Percentiles rank a stretch among this genome's conserved stretches.
phyloP scores from a whole-genome alignment of 2,329 filamentous ascomycete species.

The Phialophora verrucosa region DNA sequence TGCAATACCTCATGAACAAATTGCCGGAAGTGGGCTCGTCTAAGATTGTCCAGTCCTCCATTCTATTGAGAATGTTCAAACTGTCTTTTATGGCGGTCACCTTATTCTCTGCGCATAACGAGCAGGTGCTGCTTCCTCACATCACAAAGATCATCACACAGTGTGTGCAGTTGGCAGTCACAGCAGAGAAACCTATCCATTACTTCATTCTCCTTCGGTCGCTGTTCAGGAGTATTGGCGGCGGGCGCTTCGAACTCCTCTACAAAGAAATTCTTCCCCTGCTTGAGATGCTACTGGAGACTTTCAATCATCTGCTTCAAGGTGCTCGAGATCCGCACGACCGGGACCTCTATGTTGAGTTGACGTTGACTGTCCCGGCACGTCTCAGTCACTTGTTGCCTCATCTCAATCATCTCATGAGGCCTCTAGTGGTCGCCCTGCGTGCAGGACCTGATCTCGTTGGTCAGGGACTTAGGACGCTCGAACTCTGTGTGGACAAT shows the following conservation, averaged over 20 bases:
- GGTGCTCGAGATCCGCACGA: slow-evolving; percentile 89
- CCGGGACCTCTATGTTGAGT: slow-evolving; percentile 93
- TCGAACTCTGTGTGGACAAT: slow-evolving; percentile 98
- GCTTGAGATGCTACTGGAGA: slow-evolving; percentile 95
- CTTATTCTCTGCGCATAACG: slow-evolving; percentile 90
- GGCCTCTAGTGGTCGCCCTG: slow-evolving; percentile 92
- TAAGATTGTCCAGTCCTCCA: slow-evolving; percentile 90
- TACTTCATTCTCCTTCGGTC: slow-evolving; percentile 94
- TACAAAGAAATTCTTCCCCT: slow-evolving; percentile 98
- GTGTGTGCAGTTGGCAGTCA: slow-evolving; percentile 94
- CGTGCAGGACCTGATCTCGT: slow-evolving; percentile 91
- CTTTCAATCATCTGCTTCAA: slow-evolving; percentile 90
- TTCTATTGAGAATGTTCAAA: slow-evolving; percentile 93
- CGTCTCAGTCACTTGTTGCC: slow-evolving; percentile 91
- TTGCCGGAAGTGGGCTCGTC: slow-evolving; percentile 93
- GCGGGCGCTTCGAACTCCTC: slow-evolving; percentile 93
- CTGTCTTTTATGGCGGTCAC: slow-evolving; percentile 99
- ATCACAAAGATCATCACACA: slow-evolving; percentile 97
- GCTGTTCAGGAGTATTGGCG: slow-evolving; percentile 93
- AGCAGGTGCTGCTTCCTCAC: slow-evolving; percentile 91
- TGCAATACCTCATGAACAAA: slow-evolving; percentile 95
- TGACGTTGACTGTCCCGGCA: slow-evolving; percentile 94
- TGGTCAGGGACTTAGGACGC: slow-evolving; percentile 86
- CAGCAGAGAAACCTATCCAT: slow-evolving; percentile 96
- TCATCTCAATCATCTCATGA: slow-evolving; percentile 95